Evolutionary conservation across 495 filamentous ascomycete genomes (phyloP).

Genomic region (Aspergillus cristatus): DNA sequence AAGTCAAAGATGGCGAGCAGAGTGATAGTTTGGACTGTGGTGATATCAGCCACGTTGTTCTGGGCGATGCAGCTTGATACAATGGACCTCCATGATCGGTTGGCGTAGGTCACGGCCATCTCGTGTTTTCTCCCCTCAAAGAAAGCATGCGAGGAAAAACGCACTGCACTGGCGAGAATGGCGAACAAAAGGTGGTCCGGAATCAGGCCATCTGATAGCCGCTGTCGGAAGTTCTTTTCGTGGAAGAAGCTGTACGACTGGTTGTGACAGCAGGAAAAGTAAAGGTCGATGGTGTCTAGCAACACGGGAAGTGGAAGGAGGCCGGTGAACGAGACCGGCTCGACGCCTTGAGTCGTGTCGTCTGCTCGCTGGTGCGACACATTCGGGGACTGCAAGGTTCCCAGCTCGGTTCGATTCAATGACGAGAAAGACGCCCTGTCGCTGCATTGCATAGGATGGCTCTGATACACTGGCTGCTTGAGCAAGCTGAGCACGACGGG

Average conservation of each 20-base stretch:
- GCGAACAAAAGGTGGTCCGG: conserved; percentile 18
- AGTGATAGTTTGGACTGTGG: conserved; percentile 18
- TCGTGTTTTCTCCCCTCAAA: conserved; percentile 14
- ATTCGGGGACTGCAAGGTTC: no score
- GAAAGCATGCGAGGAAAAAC: conserved; percentile 15
- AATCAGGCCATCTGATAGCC: conserved; percentile 5
- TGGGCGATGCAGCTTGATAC: conserved; percentile 5
- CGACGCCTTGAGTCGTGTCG: no score
- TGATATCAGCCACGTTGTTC: conserved; percentile 13
- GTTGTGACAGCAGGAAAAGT: conserved; percentile 22
- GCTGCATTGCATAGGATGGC: no score
- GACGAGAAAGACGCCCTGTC: no score
- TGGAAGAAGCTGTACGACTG: conserved; percentile 25
- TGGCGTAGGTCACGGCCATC: conserved; percentile 16
- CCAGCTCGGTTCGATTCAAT: no score
- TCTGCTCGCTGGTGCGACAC: no score
- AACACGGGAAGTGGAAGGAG: conserved; percentile 4
- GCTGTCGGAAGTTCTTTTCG: conserved; percentile 13
- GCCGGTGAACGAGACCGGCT: no score
- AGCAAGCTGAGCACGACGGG: no score
- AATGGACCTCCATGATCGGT: conserved; percentile 20
- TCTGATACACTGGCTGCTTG: no score
- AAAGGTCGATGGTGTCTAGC: conserved; percentile 16
- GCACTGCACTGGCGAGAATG: conserved; percentile 19
- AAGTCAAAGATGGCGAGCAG: conserved; percentile 23